These are phyloP conservation scores for Pneumocystis canis DNA, from an alignment of 1,139 yeast genomes.

Conservation along the genomic window DNA sequence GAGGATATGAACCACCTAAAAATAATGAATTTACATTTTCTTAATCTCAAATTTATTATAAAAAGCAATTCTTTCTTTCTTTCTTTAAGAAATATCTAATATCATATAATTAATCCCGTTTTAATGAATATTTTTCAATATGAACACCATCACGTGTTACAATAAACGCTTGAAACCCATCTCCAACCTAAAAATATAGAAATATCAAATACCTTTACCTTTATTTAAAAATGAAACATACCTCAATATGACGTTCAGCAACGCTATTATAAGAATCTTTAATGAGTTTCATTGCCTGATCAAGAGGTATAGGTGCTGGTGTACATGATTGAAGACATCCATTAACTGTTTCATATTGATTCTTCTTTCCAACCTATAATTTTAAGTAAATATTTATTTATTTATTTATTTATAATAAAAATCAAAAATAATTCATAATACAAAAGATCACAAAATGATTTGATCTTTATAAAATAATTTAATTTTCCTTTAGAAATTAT, in stretches of 20 bases:
- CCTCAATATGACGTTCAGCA: conserved; percentile 94
- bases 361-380: conserved; percentile 32
- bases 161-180: not conserved
- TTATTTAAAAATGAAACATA: conserved; percentile 23
- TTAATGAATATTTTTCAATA: not conserved
- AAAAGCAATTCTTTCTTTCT: too few relatives aligned
- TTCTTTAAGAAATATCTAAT: not conserved
- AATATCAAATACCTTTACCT: not conserved
- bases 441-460: not conserved
- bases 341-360: conserved; percentile 62
- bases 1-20: not conserved
- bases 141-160: not conserved
- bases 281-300: conserved; percentile 74
- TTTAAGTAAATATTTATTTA: not conserved
- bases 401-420: too few relatives aligned
- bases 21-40: not conserved
- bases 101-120: not conserved
- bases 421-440: not conserved
- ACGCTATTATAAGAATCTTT: conserved; percentile 92
- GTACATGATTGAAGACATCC: conserved; percentile 50
- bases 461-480: not conserved
- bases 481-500: too few relatives aligned
- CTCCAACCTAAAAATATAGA: not conserved
- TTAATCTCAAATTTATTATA: not conserved
- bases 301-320: conserved; percentile 52